Percentiles rank a stretch among this genome's conserved stretches.
These are phyloP conservation scores for Bodo saltans DNA, from an alignment of 78 protist species.

Conservation along the genomic window DNA sequence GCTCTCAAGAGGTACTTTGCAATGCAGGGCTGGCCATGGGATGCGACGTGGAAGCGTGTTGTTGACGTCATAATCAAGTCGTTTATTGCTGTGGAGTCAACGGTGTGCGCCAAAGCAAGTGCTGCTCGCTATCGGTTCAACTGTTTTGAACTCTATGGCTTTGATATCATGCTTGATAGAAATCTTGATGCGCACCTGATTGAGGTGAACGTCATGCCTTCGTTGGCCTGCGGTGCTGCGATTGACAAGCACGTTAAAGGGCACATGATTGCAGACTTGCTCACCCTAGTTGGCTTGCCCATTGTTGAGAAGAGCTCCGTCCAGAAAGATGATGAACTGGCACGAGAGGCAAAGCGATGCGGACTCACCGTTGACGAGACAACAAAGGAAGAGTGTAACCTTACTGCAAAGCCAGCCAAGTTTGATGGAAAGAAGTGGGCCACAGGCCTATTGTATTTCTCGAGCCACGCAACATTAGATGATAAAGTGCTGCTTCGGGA, in stretches of 20 bases:
- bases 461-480: background rate
- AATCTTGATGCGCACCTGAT: slow-evolving; percentile 29
- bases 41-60: slow-evolving; percentile 5
- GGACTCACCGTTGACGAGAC: background rate
- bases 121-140: background rate
- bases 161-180: slow-evolving; percentile 53
- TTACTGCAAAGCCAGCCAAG: background rate
- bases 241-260: slow-evolving; percentile 37
- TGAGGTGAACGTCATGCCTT: slow-evolving; percentile 54
- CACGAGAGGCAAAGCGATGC: background rate
- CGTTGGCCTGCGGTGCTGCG: slow-evolving; percentile 38
- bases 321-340: background rate
- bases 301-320: background rate
- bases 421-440: background rate
- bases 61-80: slow-evolving; percentile 49
- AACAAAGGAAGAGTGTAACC: background rate
- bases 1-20: slow-evolving; percentile 23
- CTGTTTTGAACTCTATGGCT: slow-evolving; percentile 60
- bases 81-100: slow-evolving; percentile 32
- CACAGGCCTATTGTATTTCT: background rate
- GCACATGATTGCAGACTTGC: background rate
- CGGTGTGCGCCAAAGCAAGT: background rate
- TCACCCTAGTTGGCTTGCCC: slow-evolving; percentile 16
- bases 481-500: background rate
- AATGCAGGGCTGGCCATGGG: background rate